Conservation (phyloP, 768 basidiomycete species). For the Auricularia cornea region DNA sequence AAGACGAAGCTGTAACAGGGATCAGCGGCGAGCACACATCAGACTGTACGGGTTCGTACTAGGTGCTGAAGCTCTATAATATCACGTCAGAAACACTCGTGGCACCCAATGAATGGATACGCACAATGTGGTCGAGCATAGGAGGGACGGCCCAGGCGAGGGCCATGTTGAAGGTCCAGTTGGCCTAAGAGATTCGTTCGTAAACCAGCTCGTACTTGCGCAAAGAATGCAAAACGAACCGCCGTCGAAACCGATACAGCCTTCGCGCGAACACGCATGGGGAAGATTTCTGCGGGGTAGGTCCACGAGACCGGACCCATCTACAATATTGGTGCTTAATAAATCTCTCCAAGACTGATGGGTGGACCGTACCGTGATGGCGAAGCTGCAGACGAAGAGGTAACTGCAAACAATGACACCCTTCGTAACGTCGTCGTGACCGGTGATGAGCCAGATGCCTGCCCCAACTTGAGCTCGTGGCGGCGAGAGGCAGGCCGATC, state of each 20-base stretch:
- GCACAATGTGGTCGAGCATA: constrained; percentile 54
- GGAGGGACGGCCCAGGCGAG: constrained; percentile 72
- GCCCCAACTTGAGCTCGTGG: neutral
- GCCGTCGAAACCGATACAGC: constrained; percentile 40
- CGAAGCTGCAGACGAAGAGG: constrained; percentile 55
- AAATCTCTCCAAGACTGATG: neutral
- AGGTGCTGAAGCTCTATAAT: neutral
- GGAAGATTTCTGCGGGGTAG: constrained; percentile 44
- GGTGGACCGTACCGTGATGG: constrained; percentile 5
- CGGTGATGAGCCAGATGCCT: constrained; percentile 52
- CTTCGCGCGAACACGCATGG: constrained; percentile 47
- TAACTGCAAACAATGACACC: constrained; percentile 73
- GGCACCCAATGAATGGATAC: constrained; percentile 30
- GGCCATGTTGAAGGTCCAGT: constrained; percentile 63
- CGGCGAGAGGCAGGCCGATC: constrained; percentile 18
- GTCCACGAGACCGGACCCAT: constrained; percentile 62
- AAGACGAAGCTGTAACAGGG: constrained; percentile 57
- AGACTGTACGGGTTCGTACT: neutral
- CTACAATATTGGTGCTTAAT: constrained; percentile 34
- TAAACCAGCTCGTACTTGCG: too few relatives aligned
- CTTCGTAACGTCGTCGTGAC: constrained; percentile 48
- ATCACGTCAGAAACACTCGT: too few relatives aligned
- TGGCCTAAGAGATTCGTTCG: neutral
- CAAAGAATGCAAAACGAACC: constrained; percentile 13
- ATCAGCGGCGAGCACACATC: too few relatives aligned